These are phyloP conservation scores for Scortechinia acanthostroma DNA, from an alignment of 2,329 filamentous ascomycete species.

Conservation along the genomic window DNA sequence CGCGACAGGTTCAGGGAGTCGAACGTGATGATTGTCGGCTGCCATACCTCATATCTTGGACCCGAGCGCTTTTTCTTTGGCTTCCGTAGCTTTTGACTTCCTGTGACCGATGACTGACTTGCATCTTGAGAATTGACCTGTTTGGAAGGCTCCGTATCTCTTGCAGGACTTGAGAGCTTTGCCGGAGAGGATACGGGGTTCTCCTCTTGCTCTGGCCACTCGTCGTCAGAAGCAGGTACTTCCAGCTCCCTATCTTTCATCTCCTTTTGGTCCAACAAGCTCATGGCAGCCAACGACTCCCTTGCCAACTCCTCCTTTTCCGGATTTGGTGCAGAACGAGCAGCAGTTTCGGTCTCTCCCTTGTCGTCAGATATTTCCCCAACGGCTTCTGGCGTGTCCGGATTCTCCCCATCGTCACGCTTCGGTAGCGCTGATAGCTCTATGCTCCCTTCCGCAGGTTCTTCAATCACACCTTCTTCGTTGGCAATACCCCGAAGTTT, in stretches of 20 bases:
- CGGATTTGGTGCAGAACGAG: no score
- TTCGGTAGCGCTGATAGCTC: neutral
- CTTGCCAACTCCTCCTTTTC: neutral
- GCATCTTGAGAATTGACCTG: neutral
- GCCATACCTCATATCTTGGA: neutral
- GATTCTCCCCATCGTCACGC: neutral
- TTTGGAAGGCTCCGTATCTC: neutral
- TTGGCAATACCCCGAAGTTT: constrained; percentile 35
- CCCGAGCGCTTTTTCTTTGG: neutral
- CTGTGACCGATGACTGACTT: neutral
- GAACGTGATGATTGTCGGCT: neutral
- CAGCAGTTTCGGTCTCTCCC: neutral
- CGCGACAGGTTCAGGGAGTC: neutral
- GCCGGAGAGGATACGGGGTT: neutral
- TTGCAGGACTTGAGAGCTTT: neutral
- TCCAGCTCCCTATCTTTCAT: neutral
- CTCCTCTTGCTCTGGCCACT: neutral
- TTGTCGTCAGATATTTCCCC: neutral
- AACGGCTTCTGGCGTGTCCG: neutral
- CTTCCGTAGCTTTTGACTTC: neutral
- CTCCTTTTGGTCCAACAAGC: neutral
- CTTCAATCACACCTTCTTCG: neutral
- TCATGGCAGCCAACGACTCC: neutral
- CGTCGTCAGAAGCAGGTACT: neutral
- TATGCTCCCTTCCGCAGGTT: neutral